phyloP scores from a whole-genome alignment of 352 stramenopile species.

The Phytophthora cryptogea region DNA sequence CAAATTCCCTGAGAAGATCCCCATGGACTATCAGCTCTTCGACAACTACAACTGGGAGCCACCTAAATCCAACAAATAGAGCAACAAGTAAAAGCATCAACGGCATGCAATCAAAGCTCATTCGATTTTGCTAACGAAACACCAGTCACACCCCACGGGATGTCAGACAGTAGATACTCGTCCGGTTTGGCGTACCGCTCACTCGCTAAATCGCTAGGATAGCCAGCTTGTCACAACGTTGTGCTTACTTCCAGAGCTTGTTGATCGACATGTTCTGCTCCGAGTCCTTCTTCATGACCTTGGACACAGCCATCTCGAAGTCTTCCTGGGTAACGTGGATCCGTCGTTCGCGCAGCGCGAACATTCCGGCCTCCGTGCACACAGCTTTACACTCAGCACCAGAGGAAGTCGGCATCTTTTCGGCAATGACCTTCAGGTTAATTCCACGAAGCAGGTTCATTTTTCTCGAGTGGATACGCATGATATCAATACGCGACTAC shows the following conservation, averaged over 20 bases:
- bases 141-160: background rate
- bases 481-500: conserved; percentile 95
- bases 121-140: conserved; percentile 32
- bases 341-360: conserved; percentile 98
- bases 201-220: conserved; percentile 15
- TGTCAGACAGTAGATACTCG: background rate
- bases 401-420: conserved; percentile 98
- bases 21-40: conserved; percentile 84
- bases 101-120: conserved; percentile 28
- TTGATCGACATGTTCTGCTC: conserved; percentile 98
- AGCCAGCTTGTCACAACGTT: background rate
- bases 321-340: conserved; percentile 99
- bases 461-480: conserved; percentile 98
- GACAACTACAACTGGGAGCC: conserved; percentile 88
- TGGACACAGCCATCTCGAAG: conserved; percentile 99
- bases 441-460: conserved; percentile 99
- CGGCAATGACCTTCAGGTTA: conserved; percentile 97
- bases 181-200: conserved; percentile 12
- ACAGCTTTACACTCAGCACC: conserved; percentile 99
- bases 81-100: conserved; percentile 11
- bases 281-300: conserved; percentile 99
- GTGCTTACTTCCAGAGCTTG: conserved; percentile 99
- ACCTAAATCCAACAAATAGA: conserved; percentile 34
- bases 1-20: conserved; percentile 75
- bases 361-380: conserved; percentile 99